Evolutionary conservation across 371 early-diverging fungal species (phyloP).

Genomic region (Cokeromyces recurvatus): DNA sequence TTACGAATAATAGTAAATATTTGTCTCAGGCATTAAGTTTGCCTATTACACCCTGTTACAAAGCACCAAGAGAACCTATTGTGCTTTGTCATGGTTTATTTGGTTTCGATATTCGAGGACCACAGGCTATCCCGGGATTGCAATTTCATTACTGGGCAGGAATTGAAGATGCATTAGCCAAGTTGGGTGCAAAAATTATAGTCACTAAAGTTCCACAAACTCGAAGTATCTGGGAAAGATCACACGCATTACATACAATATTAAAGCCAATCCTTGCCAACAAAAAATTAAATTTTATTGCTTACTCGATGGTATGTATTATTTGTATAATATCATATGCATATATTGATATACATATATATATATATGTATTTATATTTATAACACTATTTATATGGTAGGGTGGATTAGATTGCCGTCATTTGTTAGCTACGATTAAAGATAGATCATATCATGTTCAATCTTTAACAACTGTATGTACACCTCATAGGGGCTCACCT

Average conservation of each 20-base stretch:
- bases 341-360: not conserved
- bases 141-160: constrained; percentile 91
- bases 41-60: constrained; percentile 60
- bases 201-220: constrained; percentile 79
- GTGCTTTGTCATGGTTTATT: constrained; percentile 90
- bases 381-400: constrained; percentile 5
- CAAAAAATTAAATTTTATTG: constrained; percentile 76
- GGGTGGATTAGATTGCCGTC: constrained; percentile 88
- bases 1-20: too few relatives aligned
- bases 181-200: constrained; percentile 80
- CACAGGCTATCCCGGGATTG: constrained; percentile 70
- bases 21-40: too few relatives aligned
- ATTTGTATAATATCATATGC: not conserved
- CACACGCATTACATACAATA: constrained; percentile 68
- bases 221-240: constrained; percentile 76
- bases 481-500: constrained; percentile 87
- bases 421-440: constrained; percentile 73
- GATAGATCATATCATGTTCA: constrained; percentile 59
- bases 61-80: constrained; percentile 77
- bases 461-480: constrained; percentile 85
- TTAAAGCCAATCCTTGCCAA: constrained; percentile 51
- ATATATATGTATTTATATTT: not conserved
- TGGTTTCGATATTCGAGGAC: constrained; percentile 83
- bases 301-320: constrained; percentile 80
- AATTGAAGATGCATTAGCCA: constrained; percentile 73